These are phyloP conservation scores for Carallia brachiata DNA, from an alignment of 345 rosid species.

Conservation along the genomic window DNA sequence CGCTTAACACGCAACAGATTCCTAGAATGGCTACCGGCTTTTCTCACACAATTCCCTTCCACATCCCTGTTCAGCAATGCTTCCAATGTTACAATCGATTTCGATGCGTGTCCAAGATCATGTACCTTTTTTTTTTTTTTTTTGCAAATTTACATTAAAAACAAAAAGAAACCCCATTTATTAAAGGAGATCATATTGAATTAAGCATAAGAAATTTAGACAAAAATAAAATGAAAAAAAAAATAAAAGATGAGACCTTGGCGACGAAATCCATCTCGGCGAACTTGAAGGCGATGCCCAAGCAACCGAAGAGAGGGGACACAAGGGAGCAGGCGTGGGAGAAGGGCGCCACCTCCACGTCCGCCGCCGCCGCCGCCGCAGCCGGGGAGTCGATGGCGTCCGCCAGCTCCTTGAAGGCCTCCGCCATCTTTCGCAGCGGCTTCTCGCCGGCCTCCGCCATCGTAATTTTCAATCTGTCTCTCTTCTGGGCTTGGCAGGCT, in stretches of 20 bases:
- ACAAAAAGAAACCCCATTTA: neutral
- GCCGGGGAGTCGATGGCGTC: conserved; percentile 38
- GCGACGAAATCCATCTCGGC: conserved; percentile 96
- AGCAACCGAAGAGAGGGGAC: conserved; percentile 88
- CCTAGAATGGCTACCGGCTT: conserved; percentile 83
- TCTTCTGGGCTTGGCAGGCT: neutral
- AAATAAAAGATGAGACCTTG: conserved; percentile 46
- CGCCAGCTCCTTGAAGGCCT: conserved; percentile 62
- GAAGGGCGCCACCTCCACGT: conserved; percentile 62
- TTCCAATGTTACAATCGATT: conserved; percentile 51
- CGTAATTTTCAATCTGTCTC: conserved; percentile 1
- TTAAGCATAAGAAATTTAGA: neutral
- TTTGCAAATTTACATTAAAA: neutral
- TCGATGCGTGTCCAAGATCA: conserved; percentile 73
- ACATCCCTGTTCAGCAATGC: conserved; percentile 63
- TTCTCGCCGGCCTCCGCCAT: conserved; percentile 52
- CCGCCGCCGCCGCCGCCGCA: conserved; percentile 27
- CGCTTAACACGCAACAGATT: conserved; percentile 94
- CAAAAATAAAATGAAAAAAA: neutral
- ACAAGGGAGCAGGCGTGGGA: conserved; percentile 86
- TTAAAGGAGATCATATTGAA: neutral
- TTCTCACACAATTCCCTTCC: conserved; percentile 47
- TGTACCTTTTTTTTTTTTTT: conserved; percentile 54
- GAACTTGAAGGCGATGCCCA: conserved; percentile 94
- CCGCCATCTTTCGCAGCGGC: conserved; percentile 60